Conservation (phyloP, 768 basidiomycete species). For the Macrolepiota albuminosa region DNA sequence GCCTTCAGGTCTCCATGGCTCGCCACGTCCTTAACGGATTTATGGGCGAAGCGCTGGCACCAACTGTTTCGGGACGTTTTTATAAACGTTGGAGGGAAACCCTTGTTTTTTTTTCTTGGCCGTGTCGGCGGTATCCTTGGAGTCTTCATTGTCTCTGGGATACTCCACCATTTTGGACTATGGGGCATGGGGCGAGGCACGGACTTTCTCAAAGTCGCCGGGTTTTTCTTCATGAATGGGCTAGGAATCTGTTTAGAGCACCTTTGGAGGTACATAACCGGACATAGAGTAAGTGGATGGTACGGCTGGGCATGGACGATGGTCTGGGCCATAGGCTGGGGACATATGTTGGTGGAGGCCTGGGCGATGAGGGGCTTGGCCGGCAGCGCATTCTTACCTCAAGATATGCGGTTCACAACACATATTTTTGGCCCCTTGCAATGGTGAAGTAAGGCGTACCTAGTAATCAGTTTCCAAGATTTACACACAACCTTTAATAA, state of each 20-base stretch:
- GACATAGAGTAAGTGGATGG: conserved; percentile 42
- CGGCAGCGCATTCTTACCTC: conserved; percentile 34
- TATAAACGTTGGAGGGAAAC: conserved; percentile 43
- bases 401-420: conserved; percentile 28
- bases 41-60: conserved; percentile 69
- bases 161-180: conserved; percentile 53
- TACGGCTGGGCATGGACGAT: conserved; percentile 49
- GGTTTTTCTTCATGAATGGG: conserved; percentile 57
- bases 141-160: conserved; percentile 55
- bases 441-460: background rate
- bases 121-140: conserved; percentile 47
- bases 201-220: conserved; percentile 36
- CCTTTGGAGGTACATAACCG: conserved; percentile 37
- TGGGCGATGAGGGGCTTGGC: conserved; percentile 40
- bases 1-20: conserved; percentile 54
- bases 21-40: conserved; percentile 52
- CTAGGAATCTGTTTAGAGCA: conserved; percentile 47
- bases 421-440: conserved; percentile 19
- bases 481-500: background rate
- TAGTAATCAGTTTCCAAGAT: no score
- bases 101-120: conserved; percentile 39
- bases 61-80: conserved; percentile 60
- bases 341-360: conserved; percentile 44
- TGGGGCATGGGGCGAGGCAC: conserved; percentile 55
- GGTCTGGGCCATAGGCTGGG: conserved; percentile 44